These are phyloP conservation scores for Gilbertella persicaria DNA, from an alignment of 371 early-diverging fungal genomes.

Conservation along the genomic window DNA sequence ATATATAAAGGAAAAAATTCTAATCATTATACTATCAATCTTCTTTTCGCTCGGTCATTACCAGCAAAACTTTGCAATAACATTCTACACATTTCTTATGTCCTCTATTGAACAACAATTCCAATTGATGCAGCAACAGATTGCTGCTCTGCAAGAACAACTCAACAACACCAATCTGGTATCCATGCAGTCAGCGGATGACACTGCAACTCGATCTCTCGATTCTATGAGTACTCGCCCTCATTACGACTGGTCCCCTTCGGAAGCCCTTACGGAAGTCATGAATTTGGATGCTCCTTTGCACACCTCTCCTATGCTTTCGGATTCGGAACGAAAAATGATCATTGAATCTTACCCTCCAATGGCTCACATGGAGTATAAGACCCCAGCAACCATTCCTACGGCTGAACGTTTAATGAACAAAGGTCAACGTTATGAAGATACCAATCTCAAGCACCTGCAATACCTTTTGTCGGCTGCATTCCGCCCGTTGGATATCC, in stretches of 20 bases:
- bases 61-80: no score
- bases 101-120: conserved; percentile 8
- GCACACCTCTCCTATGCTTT: background rate
- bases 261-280: background rate
- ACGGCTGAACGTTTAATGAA: conserved; percentile 9
- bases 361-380: conserved; percentile 7
- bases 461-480: conserved; percentile 15
- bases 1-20: background rate
- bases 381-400: conserved; percentile 15
- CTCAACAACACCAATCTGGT: background rate
- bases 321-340: conserved; percentile 13
- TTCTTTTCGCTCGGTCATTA: conserved; percentile 12
- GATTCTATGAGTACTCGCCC: conserved; percentile 6
- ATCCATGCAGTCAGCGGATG: conserved; percentile 1
- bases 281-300: conserved; percentile 2
- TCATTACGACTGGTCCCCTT: conserved; percentile 15
- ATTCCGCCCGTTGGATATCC: conserved; percentile 11
- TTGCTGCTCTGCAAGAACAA: conserved; percentile 3
- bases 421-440: conserved; percentile 13
- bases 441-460: conserved; percentile 5
- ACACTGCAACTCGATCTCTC: background rate
- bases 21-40: background rate
- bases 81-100: background rate
- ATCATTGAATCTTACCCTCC: conserved; percentile 20
- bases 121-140: conserved; percentile 1